These are phyloP conservation scores for Penicillium sumatraense DNA, from an alignment of 2,329 filamentous ascomycete species.

Conservation along the genomic window DNA sequence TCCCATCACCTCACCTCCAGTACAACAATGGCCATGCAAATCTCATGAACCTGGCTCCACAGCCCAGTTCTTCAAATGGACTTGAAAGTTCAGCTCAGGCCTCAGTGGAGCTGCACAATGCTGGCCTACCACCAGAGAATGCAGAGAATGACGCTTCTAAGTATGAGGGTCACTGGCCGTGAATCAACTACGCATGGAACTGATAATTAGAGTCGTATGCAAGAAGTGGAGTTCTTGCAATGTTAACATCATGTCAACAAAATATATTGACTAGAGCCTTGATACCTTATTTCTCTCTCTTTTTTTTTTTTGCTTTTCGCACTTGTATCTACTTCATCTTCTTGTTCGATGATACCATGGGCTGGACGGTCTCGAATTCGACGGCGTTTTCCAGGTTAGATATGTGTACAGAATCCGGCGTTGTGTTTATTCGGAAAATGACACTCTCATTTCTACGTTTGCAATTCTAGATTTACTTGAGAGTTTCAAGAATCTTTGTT, in stretches of 20 bases:
- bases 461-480: background rate
- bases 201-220: background rate
- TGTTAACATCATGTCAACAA: background rate
- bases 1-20: conserved; percentile 15
- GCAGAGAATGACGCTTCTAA: conserved; percentile 4
- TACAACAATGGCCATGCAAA: conserved; percentile 15
- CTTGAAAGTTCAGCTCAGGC: conserved; percentile 7
- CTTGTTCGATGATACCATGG: conserved; percentile 16
- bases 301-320: too few species aligned
- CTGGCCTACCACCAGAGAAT: conserved; percentile 1
- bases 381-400: background rate
- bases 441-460: background rate
- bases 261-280: background rate
- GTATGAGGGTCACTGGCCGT: conserved; percentile 21
- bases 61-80: conserved; percentile 1
- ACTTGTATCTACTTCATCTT: conserved; percentile 1
- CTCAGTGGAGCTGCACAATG: conserved; percentile 2
- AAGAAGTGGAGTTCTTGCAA: background rate
- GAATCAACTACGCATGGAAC: too few species aligned
- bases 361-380: conserved; percentile 1
- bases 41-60: conserved; percentile 11
- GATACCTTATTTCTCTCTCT: background rate
- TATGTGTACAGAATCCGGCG: background rate
- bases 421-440: background rate
- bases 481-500: background rate